Conservation (phyloP, 169 alveolate species). For the Plasmodium chabaudi region DNA sequence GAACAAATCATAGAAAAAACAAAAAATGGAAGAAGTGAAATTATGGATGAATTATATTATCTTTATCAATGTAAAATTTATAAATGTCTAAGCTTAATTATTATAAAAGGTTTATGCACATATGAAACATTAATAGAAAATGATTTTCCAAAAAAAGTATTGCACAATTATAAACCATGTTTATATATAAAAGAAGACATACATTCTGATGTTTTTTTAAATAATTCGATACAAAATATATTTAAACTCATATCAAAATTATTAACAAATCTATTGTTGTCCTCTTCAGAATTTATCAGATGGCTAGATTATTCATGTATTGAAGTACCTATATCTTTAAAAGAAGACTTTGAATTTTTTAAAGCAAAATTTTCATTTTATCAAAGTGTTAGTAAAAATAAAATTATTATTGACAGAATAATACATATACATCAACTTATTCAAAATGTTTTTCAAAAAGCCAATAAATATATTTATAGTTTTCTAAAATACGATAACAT, state of each 20-base stretch:
- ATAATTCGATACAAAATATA: constrained; percentile 73
- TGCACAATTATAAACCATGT: constrained; percentile 53
- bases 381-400: constrained; percentile 76
- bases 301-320: constrained; percentile 75
- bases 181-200: constrained; percentile 72
- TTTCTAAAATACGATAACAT: constrained; percentile 72
- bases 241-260: constrained; percentile 64
- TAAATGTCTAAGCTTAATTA: constrained; percentile 64
- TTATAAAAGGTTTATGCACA: constrained; percentile 64
- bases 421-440: constrained; percentile 71
- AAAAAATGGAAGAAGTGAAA: constrained; percentile 70
- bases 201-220: constrained; percentile 69
- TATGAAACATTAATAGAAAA: constrained; percentile 72
- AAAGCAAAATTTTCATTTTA: constrained; percentile 72
- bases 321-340: constrained; percentile 69
- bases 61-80: constrained; percentile 72
- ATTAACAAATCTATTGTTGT: constrained; percentile 55
- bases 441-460: constrained; percentile 75
- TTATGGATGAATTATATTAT: constrained; percentile 71
- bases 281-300: constrained; percentile 73
- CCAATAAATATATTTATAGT: constrained; percentile 73
- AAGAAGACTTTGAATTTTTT: constrained; percentile 65
- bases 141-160: constrained; percentile 54
- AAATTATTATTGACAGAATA: constrained; percentile 70
- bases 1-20: constrained; percentile 75